Evolutionary conservation across 1,284 basidiomycete species (phyloP), one percentile per base, ranked within the genome.

Genomic region (Ceratobasidium sp.): DNA sequence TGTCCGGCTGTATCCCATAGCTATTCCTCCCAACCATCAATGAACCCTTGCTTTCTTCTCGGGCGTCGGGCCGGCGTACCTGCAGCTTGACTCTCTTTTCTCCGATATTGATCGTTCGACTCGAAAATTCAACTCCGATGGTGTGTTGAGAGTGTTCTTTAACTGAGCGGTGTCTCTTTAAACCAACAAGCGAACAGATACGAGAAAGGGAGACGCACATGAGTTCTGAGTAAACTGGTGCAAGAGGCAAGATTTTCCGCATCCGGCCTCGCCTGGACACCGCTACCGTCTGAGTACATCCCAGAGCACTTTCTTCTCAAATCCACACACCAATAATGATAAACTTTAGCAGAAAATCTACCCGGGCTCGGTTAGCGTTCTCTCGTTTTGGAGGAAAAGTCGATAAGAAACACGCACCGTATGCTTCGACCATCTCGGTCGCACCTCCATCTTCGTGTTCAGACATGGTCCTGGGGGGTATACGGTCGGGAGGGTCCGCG

Each of bases 1-100:
- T 97, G 96, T 21, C 95, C 95, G 45, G 95, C 95, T n/a, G 95
- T 97, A 81, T 97, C 96, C 96, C 96, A 98, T 65, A 97, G 83
- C 92, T 97, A 45, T 10, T 30, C 23, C 21, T 8, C 52, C 34
- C 18, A 78, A 6, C 18, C 10, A 18, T 45, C 61, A 57, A 18
- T 9, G 62, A 58, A 76, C 43, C 43, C 10, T n/a, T 45, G 10
- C 9, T 45, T 18, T 8, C 43, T 45, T n/a, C 6, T 23, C 36
- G 36, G 2, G 36, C 6, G 43, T 18, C 43, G 16, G 18, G 18
- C 16, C 43, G 43, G 18, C 86, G 75, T 75, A 94, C 94, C 87
- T 97, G 95, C 41, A 98, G 85, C 81, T 98, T 98, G 76, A 97
- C 94, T 77, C 91, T 88, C 83, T 95, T 94, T 84, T 96, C 94